Conservation (phyloP, 2,329 filamentous ascomycete species). For the Paecilomyces formosus region DNA sequence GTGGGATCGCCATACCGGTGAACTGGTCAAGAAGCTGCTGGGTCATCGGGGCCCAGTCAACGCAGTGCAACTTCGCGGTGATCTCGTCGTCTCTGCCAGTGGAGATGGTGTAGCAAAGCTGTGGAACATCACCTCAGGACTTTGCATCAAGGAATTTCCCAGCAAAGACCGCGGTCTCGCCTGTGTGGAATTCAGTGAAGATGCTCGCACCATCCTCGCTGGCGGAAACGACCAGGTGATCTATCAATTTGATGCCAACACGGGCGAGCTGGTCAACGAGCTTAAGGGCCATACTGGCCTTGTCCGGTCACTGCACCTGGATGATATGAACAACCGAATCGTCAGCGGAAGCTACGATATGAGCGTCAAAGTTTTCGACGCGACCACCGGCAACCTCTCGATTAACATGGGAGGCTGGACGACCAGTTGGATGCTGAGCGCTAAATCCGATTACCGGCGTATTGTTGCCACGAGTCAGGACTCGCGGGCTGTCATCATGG, state of each 20-base stretch:
- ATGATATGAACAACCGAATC: conserved; percentile 76
- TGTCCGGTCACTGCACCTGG: conserved; percentile 84
- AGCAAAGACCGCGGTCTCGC: conserved; percentile 90
- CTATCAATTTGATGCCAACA: conserved; percentile 91
- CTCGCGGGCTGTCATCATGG: conserved; percentile 83
- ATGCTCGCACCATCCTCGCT: conserved; percentile 86
- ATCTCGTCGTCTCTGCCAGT: conserved; percentile 85
- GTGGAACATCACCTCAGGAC: conserved; percentile 87
- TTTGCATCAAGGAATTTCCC: conserved; percentile 80
- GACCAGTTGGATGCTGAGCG: conserved; percentile 90
- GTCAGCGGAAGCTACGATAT: conserved; percentile 92
- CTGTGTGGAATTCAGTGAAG: conserved; percentile 92
- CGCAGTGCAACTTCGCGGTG: conserved; percentile 87
- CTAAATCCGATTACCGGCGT: conserved; percentile 89
- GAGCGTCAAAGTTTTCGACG: conserved; percentile 90
- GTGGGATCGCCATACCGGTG: conserved; percentile 78
- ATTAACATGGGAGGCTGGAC: conserved; percentile 93
- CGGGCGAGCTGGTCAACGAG: conserved; percentile 72
- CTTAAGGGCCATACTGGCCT: conserved; percentile 78
- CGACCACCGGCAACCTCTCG: conserved; percentile 68
- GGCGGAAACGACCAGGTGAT: conserved; percentile 95
- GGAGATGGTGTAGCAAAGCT: conserved; percentile 90
- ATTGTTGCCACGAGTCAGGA: conserved; percentile 95
- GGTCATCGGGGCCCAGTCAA: conserved; percentile 93
- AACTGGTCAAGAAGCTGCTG: conserved; percentile 66